A percentile compares a stretch with the other conserved stretches of the same genome.
Evolutionary conservation across 2,329 filamentous ascomycete species (phyloP).

Genomic region (Talaromyces atroroseus): DNA sequence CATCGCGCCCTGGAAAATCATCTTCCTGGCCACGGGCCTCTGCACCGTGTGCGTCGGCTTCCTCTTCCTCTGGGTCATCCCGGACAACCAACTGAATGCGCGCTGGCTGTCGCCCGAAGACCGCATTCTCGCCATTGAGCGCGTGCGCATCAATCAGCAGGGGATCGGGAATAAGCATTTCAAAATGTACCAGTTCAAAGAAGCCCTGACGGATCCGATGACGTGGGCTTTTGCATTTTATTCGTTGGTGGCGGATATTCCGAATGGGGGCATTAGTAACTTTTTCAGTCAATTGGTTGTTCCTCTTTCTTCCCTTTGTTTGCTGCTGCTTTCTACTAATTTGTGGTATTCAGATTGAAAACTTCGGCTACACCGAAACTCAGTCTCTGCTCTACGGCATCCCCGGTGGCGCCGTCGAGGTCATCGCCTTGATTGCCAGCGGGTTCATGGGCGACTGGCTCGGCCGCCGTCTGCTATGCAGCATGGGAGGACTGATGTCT

Average conservation of each 20-base stretch:
- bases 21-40: constrained; percentile 52
- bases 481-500: constrained; percentile 47
- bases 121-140: constrained; percentile 61
- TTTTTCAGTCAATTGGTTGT: constrained; percentile 54
- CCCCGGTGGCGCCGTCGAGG: constrained; percentile 61
- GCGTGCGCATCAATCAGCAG: constrained; percentile 68
- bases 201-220: constrained; percentile 53
- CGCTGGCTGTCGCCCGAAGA: constrained; percentile 62
- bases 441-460: constrained; percentile 54
- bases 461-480: constrained; percentile 54
- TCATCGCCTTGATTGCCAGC: constrained; percentile 52
- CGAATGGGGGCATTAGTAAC: constrained; percentile 56
- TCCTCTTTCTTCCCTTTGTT: constrained; percentile 32
- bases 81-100: constrained; percentile 57
- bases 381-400: constrained; percentile 61
- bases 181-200: constrained; percentile 60
- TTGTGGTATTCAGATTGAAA: constrained; percentile 40
- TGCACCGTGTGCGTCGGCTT: constrained; percentile 47
- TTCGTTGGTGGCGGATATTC: constrained; percentile 52
- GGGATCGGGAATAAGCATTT: constrained; percentile 67
- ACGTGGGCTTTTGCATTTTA: constrained; percentile 58
- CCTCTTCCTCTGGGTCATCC: constrained; percentile 49
- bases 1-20: constrained; percentile 62
- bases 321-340: not conserved
- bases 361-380: constrained; percentile 60